A percentile compares a stretch with the other conserved stretches of the same genome.
These are phyloP conservation scores for Basipetospora sp. DNA, from an alignment of 2,329 filamentous ascomycete species.

Conservation along the genomic window DNA sequence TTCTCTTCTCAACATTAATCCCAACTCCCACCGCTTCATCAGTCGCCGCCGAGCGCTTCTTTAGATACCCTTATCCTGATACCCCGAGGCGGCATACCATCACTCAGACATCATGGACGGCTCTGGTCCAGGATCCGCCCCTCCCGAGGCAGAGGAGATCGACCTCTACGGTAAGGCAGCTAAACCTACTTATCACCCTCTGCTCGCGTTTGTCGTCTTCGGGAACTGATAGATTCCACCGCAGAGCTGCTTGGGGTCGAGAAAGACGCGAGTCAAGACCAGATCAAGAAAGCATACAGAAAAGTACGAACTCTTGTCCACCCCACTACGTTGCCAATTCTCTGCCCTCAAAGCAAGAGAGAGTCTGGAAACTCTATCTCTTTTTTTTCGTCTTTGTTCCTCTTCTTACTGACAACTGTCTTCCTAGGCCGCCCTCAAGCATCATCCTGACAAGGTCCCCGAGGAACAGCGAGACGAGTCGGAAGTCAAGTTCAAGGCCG, in stretches of 20 bases:
- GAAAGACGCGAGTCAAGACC: slow-evolving; percentile 55
- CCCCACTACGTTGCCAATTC: no score
- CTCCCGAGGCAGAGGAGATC: slow-evolving; percentile 25
- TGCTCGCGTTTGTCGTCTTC: not conserved
- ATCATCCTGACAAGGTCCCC: slow-evolving; percentile 91
- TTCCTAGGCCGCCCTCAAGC: slow-evolving; percentile 63
- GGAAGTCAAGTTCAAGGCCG: slow-evolving; percentile 81
- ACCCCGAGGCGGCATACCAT: not conserved
- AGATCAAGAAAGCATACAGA: slow-evolving; percentile 92
- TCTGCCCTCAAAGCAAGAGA: no score
- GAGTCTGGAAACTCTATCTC: no score
- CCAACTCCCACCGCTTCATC: not conserved
- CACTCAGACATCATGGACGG: not conserved
- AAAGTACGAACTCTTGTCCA: slow-evolving; percentile 67
- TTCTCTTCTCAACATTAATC: not conserved
- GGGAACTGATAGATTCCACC: slow-evolving; percentile 5
- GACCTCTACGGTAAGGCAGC: slow-evolving; percentile 45
- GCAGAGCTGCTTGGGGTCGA: slow-evolving; percentile 67
- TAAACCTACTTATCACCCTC: not conserved
- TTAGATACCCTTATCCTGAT: not conserved
- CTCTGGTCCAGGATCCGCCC: not conserved
- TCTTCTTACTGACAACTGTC: no score
- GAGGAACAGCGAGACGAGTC: slow-evolving; percentile 72
- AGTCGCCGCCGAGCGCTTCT: not conserved
- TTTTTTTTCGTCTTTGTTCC: no score